A percentile compares a stretch with the other conserved stretches of the same genome.
These are phyloP conservation scores for Linnemannia hyalina DNA, from an alignment of 192 early-diverging fungal species.

Conservation along the genomic window DNA sequence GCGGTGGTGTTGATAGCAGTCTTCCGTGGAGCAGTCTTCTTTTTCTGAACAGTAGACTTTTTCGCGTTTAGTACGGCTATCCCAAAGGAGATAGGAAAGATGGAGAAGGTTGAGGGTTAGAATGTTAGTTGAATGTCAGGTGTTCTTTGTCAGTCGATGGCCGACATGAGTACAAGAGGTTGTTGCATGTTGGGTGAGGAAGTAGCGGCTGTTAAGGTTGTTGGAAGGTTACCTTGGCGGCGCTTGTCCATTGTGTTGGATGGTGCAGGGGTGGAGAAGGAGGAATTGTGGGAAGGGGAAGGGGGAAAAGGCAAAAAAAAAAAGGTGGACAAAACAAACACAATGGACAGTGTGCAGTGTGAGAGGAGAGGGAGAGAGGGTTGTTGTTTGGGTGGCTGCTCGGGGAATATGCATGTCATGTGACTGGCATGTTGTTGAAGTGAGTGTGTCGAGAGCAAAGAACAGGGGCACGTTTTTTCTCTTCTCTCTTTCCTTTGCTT, in stretches of 20 bases:
- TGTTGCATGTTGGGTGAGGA: not conserved
- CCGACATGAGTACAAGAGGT: not conserved
- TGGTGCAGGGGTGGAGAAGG: too few relatives aligned
- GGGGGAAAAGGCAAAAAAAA: not conserved
- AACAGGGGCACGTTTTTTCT: not conserved
- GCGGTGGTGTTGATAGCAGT: not conserved
- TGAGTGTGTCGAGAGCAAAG: not conserved
- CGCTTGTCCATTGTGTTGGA: constrained; percentile 43
- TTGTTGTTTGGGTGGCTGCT: not conserved
- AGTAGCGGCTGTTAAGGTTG: not conserved
- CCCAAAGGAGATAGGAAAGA: not conserved
- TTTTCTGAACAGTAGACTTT: constrained; percentile 45
- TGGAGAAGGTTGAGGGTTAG: not conserved
- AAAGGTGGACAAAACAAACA: not conserved
- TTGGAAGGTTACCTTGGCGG: constrained; percentile 32
- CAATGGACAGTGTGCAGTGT: not conserved
- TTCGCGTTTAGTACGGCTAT: constrained; percentile 53
- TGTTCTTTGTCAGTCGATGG: not conserved
- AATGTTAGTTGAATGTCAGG: not conserved
- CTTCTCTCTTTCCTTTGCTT: not conserved
- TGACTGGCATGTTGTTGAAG: not conserved
- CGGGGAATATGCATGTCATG: not conserved
- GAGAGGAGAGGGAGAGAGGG: not conserved
- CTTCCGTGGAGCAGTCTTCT: constrained; percentile 38
- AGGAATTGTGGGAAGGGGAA: not conserved